Evolutionary conservation across 2,329 filamentous ascomycete genomes (phyloP).

Genomic region (Colletotrichum eremochloae): DNA sequence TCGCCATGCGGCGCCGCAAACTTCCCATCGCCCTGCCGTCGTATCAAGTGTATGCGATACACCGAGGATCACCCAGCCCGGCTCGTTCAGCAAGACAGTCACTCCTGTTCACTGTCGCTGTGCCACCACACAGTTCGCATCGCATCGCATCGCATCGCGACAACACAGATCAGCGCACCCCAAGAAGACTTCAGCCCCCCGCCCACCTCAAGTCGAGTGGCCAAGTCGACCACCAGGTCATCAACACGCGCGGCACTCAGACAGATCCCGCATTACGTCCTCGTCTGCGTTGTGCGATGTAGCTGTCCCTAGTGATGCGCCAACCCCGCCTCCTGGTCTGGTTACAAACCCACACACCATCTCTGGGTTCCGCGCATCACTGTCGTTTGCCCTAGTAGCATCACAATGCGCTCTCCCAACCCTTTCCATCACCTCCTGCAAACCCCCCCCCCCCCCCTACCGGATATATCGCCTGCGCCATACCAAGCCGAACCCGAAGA

Average conservation of each 20-base stretch:
- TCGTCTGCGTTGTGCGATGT: background rate
- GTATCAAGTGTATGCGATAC: slow-evolving; percentile 16
- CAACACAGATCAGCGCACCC: background rate
- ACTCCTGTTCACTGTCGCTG: background rate
- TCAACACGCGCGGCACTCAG: background rate
- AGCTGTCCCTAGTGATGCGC: slow-evolving; percentile 11
- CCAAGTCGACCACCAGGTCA: background rate
- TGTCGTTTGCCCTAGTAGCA: background rate
- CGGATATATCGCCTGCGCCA: background rate
- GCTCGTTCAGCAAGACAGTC: background rate
- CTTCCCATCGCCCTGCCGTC: slow-evolving; percentile 3
- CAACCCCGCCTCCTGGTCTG: slow-evolving; percentile 23
- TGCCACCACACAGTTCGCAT: slow-evolving; percentile 11
- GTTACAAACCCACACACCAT: background rate
- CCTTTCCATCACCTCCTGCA: background rate
- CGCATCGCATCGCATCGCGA: slow-evolving; percentile 8
- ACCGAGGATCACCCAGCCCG: background rate
- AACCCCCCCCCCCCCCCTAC: background rate
- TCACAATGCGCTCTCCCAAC: slow-evolving; percentile 5
- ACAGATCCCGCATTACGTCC: background rate
- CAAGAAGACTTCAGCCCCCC: background rate
- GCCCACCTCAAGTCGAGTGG: background rate
- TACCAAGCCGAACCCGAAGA: background rate
- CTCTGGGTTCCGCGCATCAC: slow-evolving; percentile 6
- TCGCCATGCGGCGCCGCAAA: slow-evolving; percentile 12